These are phyloP conservation scores for Trichoderma guizhouense DNA, from an alignment of 2,329 filamentous ascomycete genomes.

Conservation along the genomic window DNA sequence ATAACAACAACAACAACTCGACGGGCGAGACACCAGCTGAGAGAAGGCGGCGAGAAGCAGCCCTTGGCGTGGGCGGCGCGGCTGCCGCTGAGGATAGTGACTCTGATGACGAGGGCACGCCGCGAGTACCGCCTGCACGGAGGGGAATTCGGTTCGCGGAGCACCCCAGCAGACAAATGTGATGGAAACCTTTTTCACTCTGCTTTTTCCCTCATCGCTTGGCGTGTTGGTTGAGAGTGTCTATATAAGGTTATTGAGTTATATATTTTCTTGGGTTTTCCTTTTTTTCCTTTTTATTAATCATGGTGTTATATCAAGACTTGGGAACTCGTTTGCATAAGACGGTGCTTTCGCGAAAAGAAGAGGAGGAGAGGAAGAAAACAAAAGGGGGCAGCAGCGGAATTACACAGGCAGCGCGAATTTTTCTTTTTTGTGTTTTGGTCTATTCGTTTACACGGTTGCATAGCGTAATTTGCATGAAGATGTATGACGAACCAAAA, in stretches of 20 bases:
- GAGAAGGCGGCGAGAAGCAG: conserved; percentile 68
- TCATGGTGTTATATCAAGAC: background rate
- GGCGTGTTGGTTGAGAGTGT: background rate
- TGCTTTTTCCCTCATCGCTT: background rate
- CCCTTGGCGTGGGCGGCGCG: conserved; percentile 56
- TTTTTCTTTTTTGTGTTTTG: background rate
- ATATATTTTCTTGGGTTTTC: background rate
- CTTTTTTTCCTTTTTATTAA: background rate
- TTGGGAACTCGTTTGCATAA: background rate
- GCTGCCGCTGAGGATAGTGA: conserved; percentile 50
- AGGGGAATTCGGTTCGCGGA: conserved; percentile 63
- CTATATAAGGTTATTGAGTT: background rate
- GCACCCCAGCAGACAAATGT: conserved; percentile 17
- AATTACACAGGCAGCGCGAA: background rate
- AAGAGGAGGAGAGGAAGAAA: background rate
- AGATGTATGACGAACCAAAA: background rate
- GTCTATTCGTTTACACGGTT: background rate
- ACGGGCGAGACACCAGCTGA: conserved; percentile 70
- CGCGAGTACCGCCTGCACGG: conserved; percentile 48
- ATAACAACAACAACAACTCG: background rate
- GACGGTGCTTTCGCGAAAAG: background rate
- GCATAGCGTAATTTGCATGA: background rate
- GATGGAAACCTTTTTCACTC: background rate
- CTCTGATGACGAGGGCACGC: conserved; percentile 52
- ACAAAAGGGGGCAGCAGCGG: background rate